A percentile compares a stretch with the other conserved stretches of the same genome.
These are phyloP conservation scores for Hanseniaspora thailandica DNA, from an alignment of 805 yeast genomes.

Conservation along the genomic window DNA sequence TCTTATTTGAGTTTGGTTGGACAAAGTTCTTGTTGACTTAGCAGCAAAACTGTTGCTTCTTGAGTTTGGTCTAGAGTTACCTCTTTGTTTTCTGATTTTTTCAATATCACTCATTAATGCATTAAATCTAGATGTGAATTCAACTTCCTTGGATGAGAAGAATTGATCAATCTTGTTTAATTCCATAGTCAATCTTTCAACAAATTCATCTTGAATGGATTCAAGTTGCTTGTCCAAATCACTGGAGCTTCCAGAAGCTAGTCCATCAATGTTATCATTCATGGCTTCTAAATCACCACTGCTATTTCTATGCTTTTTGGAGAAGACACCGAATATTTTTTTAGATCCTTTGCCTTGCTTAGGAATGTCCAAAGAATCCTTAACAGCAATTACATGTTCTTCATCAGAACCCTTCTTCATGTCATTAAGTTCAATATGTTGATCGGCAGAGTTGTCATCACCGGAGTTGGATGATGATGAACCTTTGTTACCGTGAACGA, in stretches of 20 bases:
- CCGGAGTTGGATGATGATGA: background rate
- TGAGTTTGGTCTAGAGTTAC: background rate
- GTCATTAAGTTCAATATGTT: slow-evolving; percentile 25
- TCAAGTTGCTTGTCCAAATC: slow-evolving; percentile 2
- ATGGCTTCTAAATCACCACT: background rate
- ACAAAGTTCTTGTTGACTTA: slow-evolving; percentile 6
- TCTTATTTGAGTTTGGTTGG: slow-evolving; percentile 10
- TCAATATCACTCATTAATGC: slow-evolving; percentile 39
- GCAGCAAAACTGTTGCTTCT: background rate
- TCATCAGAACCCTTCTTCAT: background rate
- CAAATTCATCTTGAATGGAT: slow-evolving; percentile 35
- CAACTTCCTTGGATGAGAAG: slow-evolving; percentile 37
- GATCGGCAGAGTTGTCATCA: slow-evolving; percentile 13
- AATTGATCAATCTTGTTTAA: slow-evolving; percentile 42
- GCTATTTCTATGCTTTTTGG: background rate
- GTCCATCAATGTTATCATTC: background rate
- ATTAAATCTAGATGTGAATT: slow-evolving; percentile 36
- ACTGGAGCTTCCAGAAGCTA: background rate
- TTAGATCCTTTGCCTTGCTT: background rate
- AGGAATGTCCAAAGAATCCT: background rate
- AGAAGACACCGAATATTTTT: background rate
- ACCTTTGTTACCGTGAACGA: background rate
- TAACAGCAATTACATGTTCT: background rate
- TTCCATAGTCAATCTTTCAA: slow-evolving; percentile 38
- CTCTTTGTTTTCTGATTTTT: slow-evolving; percentile 21